Base-by-base conservation (phyloP, 768 basidiomycete genomes). In the Auriscalpium vulgare region DNA sequence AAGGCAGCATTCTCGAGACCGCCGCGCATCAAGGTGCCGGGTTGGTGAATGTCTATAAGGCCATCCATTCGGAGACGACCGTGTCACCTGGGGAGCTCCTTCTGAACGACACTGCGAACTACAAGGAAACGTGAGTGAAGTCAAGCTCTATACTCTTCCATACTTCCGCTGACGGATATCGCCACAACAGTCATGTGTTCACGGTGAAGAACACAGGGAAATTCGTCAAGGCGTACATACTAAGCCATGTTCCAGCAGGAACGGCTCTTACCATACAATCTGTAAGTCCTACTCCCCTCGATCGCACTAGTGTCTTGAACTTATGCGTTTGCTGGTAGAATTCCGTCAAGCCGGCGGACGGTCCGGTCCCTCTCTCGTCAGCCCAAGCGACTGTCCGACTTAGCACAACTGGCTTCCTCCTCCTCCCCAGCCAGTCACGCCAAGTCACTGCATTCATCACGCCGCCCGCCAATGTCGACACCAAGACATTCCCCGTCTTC, bases 41-140 rank as follows among this genome's bases (percentile, higher is more conserved):
- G 17, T 14, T 55, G 14, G 44, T 45, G 16, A 72, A 86, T 57
- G 79, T 81, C 11, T 81, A 75, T 65, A 74, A 78, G 53, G 84
- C 85, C 0, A 71, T 86, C 47, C 74, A 78, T 51, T 69, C 77
- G 5, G 76, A 73, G 0, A 78, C 82, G 4, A 64, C 78, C 43
- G 68, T 87, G 29, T 74, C 77, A 4, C 83, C 82, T 7, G 74
- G 76, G 13, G 78, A 84, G 62, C 69, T 87, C n/a, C 60, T 80
- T 38, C 67, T 85, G 43, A 87, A 88, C 59, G 85, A 86, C 64
- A 86, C 84, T 4, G 75, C 78, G 8, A 72, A 83, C 63, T 79
- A 81, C 65, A 67, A 71, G 51, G 65, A 68, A 37, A 51, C 64
- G 78, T 79, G 63, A 57, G 77, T 69, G 19, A 29, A 29, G 23